A percentile compares a stretch with the other conserved stretches of the same genome.
Evolutionary conservation across 2,329 filamentous ascomycete genomes (phyloP).

Genomic region (Paradendryphiella salina): DNA sequence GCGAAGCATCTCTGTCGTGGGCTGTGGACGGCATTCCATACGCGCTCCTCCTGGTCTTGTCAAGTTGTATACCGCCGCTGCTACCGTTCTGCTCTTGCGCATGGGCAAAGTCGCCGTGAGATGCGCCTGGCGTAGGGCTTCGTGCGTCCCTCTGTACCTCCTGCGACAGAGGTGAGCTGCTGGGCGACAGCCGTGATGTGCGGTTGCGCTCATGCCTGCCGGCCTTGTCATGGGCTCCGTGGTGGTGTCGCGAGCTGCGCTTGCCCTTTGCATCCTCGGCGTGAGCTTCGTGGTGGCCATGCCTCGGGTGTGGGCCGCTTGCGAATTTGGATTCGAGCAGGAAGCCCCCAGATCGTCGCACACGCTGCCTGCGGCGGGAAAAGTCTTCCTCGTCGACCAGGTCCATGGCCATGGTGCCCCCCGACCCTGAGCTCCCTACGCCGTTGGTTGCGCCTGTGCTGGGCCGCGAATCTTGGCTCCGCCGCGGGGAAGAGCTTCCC

Average conservation of each 20-base stretch:
- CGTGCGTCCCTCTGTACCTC: slow-evolving; percentile 20
- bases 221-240: slow-evolving; percentile 31
- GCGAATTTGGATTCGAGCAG: slow-evolving; percentile 51
- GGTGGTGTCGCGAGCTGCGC: slow-evolving; percentile 44
- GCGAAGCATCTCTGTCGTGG: slow-evolving; percentile 11
- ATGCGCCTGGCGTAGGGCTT: slow-evolving; percentile 2
- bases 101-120: slow-evolving; percentile 11
- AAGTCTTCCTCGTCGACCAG: slow-evolving; percentile 39
- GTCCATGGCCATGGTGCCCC: slow-evolving; percentile 25
- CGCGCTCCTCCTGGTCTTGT: slow-evolving; percentile 24
- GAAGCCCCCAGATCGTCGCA: slow-evolving; percentile 48
- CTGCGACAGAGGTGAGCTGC: slow-evolving; percentile 27
- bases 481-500: slow-evolving; percentile 32
- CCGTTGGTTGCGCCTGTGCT: slow-evolving; percentile 14
- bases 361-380: slow-evolving; percentile 35
- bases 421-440: slow-evolving; percentile 12
- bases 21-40: slow-evolving; percentile 9
- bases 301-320: slow-evolving; percentile 32
- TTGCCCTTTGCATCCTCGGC: slow-evolving; percentile 46
- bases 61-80: slow-evolving; percentile 21
- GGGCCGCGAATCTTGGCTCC: slow-evolving; percentile 22
- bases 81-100: slow-evolving; percentile 8
- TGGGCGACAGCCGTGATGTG: slow-evolving; percentile 15
- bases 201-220: slow-evolving; percentile 42
- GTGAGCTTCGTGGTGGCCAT: slow-evolving; percentile 31